These are phyloP conservation scores for Penicillium nordicum DNA, from an alignment of 2,329 filamentous ascomycete genomes.

Conservation along the genomic window DNA sequence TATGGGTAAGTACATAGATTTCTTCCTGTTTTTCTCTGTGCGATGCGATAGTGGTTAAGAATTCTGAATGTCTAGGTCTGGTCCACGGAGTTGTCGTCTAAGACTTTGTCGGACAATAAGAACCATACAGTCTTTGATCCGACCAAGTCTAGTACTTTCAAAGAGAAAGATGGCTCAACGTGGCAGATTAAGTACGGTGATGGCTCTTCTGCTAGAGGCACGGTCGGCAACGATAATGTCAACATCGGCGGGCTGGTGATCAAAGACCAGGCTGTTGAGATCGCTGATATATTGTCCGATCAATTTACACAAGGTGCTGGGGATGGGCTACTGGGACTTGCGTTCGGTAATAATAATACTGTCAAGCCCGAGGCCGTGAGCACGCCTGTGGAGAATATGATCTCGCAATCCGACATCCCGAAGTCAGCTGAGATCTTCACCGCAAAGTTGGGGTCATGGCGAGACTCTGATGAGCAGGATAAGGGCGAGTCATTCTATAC, in stretches of 20 bases:
- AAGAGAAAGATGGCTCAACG: conserved; percentile 45
- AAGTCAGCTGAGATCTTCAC: conserved; percentile 59
- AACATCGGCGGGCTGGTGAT: conserved; percentile 60
- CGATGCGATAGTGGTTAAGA: conserved; percentile 10
- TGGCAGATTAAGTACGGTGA: conserved; percentile 71
- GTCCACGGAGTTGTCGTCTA: conserved; percentile 50
- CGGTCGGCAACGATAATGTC: conserved; percentile 62
- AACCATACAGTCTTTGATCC: conserved; percentile 59
- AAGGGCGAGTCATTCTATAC: conserved; percentile 63
- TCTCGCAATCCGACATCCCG: conserved; percentile 54
- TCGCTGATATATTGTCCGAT: conserved; percentile 57
- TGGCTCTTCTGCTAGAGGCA: conserved; percentile 62
- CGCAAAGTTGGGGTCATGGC: conserved; percentile 57
- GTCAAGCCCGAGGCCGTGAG: conserved; percentile 53
- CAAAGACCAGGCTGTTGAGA: conserved; percentile 61
- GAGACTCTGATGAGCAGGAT: conserved; percentile 46
- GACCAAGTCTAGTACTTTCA: conserved; percentile 59
- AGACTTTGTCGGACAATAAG: conserved; percentile 30
- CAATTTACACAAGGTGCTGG: conserved; percentile 56
- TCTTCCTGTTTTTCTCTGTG: neutral
- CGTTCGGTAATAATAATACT: conserved; percentile 63
- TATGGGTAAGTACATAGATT: conserved; percentile 54
- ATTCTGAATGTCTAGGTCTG: conserved; percentile 45
- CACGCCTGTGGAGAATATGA: conserved; percentile 69
- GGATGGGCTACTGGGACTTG: conserved; percentile 66